phyloP scores from a whole-genome alignment of 345 rosid species.

The Arabidopsis thaliana region TAIR10.1 NC_003070.9:29685001-29685500 shows the following conservation, averaged over 20 bases:
- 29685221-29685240: constrained; percentile 36
- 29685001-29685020: constrained; percentile 57
- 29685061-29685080: neutral
- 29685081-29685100: neutral
- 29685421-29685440: constrained; percentile 49
- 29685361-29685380: neutral
- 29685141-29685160: constrained; percentile 47
- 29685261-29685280: constrained; percentile 42
- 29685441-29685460: constrained; percentile 50
- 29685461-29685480: constrained; percentile 50
- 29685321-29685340: neutral
- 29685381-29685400: constrained; percentile 64
- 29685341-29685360: neutral
- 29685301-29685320: neutral
- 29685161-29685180: constrained; percentile 21
- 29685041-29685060: neutral
- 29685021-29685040: constrained; percentile 46
- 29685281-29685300: constrained; percentile 41
- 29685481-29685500: constrained; percentile 54
- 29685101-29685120: constrained; percentile 13
- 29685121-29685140: constrained; percentile 15
- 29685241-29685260: constrained; percentile 41
- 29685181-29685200: constrained; percentile 32
- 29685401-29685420: constrained; percentile 49
- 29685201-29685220: constrained; percentile 12